Evolutionary conservation across 306 rosid genomes (phyloP), one percentile per base, ranked within the genome.

Genomic region (Elaeagnus macrophylla): DNA sequence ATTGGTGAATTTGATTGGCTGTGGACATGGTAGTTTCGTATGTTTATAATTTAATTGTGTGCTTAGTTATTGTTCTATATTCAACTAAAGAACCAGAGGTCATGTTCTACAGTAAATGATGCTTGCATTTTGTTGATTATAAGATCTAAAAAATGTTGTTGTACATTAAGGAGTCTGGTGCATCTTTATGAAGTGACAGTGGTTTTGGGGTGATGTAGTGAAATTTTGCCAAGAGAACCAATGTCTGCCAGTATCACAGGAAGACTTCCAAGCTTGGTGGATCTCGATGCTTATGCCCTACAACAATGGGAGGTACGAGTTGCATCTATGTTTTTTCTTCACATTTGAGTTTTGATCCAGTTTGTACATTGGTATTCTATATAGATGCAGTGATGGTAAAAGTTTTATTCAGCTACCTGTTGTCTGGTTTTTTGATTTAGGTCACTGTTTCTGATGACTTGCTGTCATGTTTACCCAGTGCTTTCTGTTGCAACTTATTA

Each of bases 401-500:
- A 48, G 67, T 59, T 61, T 36, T 64, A 10, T 37, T 35, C 7
- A 16, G 18, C 47, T 51, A 48, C 56, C 43, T 1, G 40, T 47
- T 74, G 50, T 69, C 66, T 64, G 52, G 57, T 60, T 72, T 75
- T 58, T n/a, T 54, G 59, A 62, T 47, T 46, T 60, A 51, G 66
- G 69, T 60, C 62, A 48, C 59, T 65, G 71, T 69, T 67, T 57
- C 59, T 39, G 3, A 6, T 74, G 77, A 79, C 65, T 58, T 81
- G 59, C 53, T 79, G 68, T 66, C 69, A n/a, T 78, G 73, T 64
- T 78, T 57, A 67, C 74, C 55, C 73, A 91, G 99, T 71, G 87
- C 73, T 91, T 91, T 93, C 69, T 91, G 80, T 71, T 91, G 77
- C 93, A 87, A 84, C 94, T 91, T 68, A 84, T 87, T 72, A 84